Conservation (phyloP, 495 filamentous ascomycete genomes). For the Tuber melanosporum region DNA sequence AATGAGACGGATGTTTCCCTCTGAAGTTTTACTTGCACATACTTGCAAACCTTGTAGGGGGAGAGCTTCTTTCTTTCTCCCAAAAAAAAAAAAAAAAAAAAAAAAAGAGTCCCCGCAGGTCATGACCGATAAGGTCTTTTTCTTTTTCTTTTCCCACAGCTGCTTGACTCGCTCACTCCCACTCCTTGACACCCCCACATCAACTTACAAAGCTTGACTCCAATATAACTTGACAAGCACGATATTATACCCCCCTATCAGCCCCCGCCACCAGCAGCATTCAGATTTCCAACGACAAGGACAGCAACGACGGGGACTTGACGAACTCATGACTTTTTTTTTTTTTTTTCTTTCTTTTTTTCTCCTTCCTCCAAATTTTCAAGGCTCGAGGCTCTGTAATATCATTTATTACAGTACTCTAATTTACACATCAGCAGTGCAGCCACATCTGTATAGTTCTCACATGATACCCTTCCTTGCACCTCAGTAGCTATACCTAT, state of each 20-base stretch:
- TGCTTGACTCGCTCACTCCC: neutral
- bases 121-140: neutral
- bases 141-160: neutral
- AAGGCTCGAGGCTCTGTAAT: neutral
- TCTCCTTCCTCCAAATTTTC: neutral
- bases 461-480: too few species aligned
- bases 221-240: neutral
- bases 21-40: neutral
- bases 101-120: neutral
- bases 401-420: neutral
- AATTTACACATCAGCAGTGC: too few species aligned
- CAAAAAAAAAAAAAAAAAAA: too few species aligned
- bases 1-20: neutral
- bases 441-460: too few species aligned
- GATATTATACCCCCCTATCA: neutral
- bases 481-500: too few species aligned
- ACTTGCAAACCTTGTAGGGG: too few species aligned
- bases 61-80: too few species aligned
- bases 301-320: neutral
- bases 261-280: neutral
- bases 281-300: neutral
- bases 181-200: neutral
- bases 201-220: neutral
- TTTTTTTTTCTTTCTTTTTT: neutral
- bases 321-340: neutral